These are phyloP conservation scores for Artemisia annua DNA, from an alignment of 129 eudicot genomes.

Conservation along the genomic window DNA sequence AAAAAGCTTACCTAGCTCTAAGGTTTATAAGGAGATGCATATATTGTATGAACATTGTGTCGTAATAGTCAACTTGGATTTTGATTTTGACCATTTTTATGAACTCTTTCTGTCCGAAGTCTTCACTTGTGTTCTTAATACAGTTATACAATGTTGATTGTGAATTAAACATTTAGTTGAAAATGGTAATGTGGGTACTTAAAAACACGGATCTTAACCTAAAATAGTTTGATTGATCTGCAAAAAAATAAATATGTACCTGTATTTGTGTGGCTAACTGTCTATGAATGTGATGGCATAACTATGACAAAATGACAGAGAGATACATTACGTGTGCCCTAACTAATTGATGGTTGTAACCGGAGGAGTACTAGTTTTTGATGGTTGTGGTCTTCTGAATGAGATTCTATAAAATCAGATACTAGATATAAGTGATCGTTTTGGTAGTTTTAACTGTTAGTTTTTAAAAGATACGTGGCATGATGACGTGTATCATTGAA, in stretches of 20 bases:
- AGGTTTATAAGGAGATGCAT: slow-evolving; percentile 6
- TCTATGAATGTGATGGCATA: slow-evolving; percentile 4
- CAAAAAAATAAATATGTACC: too few relatives aligned
- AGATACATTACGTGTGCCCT: slow-evolving; percentile 1
- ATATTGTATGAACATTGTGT: neutral
- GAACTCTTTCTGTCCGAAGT: neutral
- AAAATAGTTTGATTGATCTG: neutral
- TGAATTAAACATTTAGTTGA: slow-evolving; percentile 15
- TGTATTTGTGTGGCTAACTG: slow-evolving; percentile 11
- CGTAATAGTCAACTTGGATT: slow-evolving; percentile 7
- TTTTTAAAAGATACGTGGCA: neutral
- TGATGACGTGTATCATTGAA: too few relatives aligned
- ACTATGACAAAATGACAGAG: neutral
- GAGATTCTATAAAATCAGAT: neutral
- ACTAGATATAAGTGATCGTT: neutral
- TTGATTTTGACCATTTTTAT: neutral
- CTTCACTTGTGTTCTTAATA: neutral
- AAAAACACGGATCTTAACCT: slow-evolving; percentile 7
- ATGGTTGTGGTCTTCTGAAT: slow-evolving; percentile 10
- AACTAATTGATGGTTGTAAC: slow-evolving; percentile 5
- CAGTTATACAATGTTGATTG: neutral
- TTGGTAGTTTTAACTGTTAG: neutral
- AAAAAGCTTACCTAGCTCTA: neutral
- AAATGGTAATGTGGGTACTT: slow-evolving; percentile 1
- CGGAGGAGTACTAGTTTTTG: slow-evolving; percentile 11